Evolutionary conservation across 495 filamentous ascomycete genomes (phyloP), one percentile per base, ranked within the genome.

Genomic region (Penicillium riverlandense): DNA sequence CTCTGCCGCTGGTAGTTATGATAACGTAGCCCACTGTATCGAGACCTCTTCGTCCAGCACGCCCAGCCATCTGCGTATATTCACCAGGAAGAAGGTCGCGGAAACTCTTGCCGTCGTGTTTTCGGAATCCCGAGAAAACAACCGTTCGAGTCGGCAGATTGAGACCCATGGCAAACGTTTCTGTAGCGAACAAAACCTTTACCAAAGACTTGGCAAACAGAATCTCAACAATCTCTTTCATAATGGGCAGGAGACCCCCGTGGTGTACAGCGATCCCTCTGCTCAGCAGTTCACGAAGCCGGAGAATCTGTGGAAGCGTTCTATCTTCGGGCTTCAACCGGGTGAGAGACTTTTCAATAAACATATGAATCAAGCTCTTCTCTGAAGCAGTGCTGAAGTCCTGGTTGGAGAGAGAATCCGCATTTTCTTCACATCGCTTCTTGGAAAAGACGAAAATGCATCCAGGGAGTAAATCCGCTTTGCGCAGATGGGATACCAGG

Each of bases 361-460:
- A 91, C 88, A 97, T 96, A 56, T 98, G 94, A 37, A 89, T 90
- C 30, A 84, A 77, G 58, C 92, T 98, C 78, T 96, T 96, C 67
- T 98, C 94, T 6, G 81, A 76, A 8, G 89, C 87, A 13, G 83
- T 95, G 61, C 82, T 90, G 58, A 90, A 96, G 65, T 98, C 94
- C 44, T 94, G 84, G 53, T 94, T 96, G 47, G 85, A 89, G 14
- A 98, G 72, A 0, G 92, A 90, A 52, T 97, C 88, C 8, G 94
- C 92, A 58, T 97, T 98, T 56, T 96, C 86, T 60, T 97, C 91
- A 54, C 94, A 97, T 42, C 92, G 75, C 62, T 87, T 95, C 71
- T 97, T 98, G 27, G 91, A 96, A 65, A 98, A 98, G 37, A 98
- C 92, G 62, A 98, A 98, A 47, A 97, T 91, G 64, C 91, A 96